phyloP scores from a whole-genome alignment of 768 basidiomycete genomes.

The Russula brevipes region DNA sequence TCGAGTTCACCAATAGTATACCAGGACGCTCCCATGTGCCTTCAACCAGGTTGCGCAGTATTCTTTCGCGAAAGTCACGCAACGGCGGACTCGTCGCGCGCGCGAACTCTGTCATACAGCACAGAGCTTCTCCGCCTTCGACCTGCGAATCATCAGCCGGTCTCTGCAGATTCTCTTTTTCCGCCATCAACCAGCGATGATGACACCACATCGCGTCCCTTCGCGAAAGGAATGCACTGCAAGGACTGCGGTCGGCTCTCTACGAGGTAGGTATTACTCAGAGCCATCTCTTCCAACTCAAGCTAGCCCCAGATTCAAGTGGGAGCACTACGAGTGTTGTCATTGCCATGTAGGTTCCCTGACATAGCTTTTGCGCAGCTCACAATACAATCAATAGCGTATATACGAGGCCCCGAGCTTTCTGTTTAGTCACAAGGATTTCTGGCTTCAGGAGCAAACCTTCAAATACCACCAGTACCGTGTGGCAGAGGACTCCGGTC shows the following conservation, averaged over 20 bases:
- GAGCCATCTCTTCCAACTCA: slow-evolving; percentile 2
- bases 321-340: slow-evolving; percentile 70
- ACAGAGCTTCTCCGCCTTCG: slow-evolving; percentile 28
- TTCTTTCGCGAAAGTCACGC: slow-evolving; percentile 44
- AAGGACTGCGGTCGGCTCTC: slow-evolving; percentile 63
- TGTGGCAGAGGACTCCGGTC: slow-evolving; percentile 25
- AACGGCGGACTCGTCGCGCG: slow-evolving; percentile 41
- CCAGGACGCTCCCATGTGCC: slow-evolving; percentile 53
- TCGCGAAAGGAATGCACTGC: slow-evolving; percentile 68
- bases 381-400: slow-evolving; percentile 6
- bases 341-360: slow-evolving; percentile 46
- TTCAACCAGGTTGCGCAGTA: slow-evolving; percentile 48
- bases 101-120: slow-evolving; percentile 26
- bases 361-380: not conserved
- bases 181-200: slow-evolving; percentile 29
- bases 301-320: slow-evolving; percentile 50
- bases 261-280: slow-evolving; percentile 47
- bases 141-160: slow-evolving; percentile 8
- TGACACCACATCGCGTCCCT: slow-evolving; percentile 47
- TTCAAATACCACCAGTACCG: slow-evolving; percentile 21
- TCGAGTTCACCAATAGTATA: slow-evolving; percentile 51
- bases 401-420: slow-evolving; percentile 10
- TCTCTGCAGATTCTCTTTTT: slow-evolving; percentile 37
- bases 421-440: slow-evolving; percentile 18
- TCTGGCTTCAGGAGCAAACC: slow-evolving; percentile 17